Evolutionary conservation across 2,329 filamentous ascomycete genomes (phyloP).

Genomic region (Alternaria longipes): DNA sequence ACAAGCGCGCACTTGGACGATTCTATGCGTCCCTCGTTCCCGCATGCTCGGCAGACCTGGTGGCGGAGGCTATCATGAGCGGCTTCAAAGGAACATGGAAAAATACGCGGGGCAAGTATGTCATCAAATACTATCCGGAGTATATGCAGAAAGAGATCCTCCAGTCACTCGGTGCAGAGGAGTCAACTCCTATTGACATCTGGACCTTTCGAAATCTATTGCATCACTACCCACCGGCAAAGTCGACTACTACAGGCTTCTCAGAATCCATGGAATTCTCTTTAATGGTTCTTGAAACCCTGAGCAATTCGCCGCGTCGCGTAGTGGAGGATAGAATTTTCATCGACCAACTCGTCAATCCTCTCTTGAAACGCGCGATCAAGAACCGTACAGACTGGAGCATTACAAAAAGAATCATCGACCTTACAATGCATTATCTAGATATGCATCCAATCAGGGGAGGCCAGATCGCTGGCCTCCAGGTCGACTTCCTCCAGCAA

Average conservation of each 20-base stretch:
- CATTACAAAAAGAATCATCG: conserved; percentile 26
- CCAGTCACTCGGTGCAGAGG: conserved; percentile 10
- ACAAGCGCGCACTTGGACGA: conserved; percentile 30
- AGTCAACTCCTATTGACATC: neutral
- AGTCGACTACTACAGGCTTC: conserved; percentile 17
- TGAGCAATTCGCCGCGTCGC: conserved; percentile 10
- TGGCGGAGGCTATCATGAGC: conserved; percentile 16
- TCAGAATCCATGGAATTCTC: conserved; percentile 43
- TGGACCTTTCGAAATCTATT: conserved; percentile 18
- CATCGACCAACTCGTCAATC: conserved; percentile 27
- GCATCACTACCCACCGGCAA: conserved; percentile 19
- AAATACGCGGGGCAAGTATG: conserved; percentile 5
- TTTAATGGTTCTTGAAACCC: conserved; percentile 23
- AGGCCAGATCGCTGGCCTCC: conserved; percentile 10
- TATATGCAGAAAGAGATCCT: conserved; percentile 26
- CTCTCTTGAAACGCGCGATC: conserved; percentile 34
- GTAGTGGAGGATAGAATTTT: conserved; percentile 19
- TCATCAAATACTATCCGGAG: conserved; percentile 30
- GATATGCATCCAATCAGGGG: conserved; percentile 18
- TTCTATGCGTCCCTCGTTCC: conserved; percentile 34
- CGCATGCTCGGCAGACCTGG: conserved; percentile 30
- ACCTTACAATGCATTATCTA: conserved; percentile 29
- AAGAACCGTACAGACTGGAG: conserved; percentile 28
- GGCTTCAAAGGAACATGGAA: conserved; percentile 14
- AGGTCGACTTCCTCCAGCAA: conserved; percentile 28